Evolutionary conservation across 768 basidiomycete species (phyloP).

Genomic region (Serendipita sp.): DNA sequence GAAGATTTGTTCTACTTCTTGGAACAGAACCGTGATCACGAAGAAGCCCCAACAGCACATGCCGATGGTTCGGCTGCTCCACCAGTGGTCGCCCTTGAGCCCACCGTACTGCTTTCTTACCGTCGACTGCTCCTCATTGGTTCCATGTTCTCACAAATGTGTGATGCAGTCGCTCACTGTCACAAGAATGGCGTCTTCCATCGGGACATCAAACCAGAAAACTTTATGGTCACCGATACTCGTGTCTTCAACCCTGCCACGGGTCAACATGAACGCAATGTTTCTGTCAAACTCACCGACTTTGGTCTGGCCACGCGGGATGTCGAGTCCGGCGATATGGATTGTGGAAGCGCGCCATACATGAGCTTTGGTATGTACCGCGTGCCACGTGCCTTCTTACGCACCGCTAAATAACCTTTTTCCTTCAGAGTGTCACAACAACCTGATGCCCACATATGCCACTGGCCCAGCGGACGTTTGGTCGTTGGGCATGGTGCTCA

Average conservation of each 20-base stretch:
- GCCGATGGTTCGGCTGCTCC: conserved; percentile 16
- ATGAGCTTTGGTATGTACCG: conserved; percentile 78
- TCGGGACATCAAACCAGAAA: conserved; percentile 98
- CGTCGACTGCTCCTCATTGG: conserved; percentile 84
- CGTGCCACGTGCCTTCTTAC: background rate
- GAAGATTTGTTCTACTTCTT: conserved; percentile 98
- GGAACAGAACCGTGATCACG: conserved; percentile 85
- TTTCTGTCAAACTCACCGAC: conserved; percentile 91
- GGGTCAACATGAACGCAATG: conserved; percentile 58
- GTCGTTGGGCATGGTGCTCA: conserved; percentile 96
- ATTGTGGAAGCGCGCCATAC: conserved; percentile 96
- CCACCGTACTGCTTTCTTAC: conserved; percentile 64
- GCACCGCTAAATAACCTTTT: conserved; percentile 7
- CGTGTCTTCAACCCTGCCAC: conserved; percentile 33
- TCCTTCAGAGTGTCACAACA: conserved; percentile 82
- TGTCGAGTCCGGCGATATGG: conserved; percentile 81
- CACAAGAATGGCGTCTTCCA: conserved; percentile 85
- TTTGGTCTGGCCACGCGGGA: conserved; percentile 92
- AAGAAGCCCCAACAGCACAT: conserved; percentile 25
- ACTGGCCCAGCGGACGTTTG: conserved; percentile 95
- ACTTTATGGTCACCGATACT: conserved; percentile 88
- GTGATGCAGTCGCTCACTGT: conserved; percentile 88
- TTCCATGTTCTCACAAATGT: conserved; percentile 98
- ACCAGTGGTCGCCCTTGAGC: conserved; percentile 39
- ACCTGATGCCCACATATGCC: conserved; percentile 83